These are phyloP conservation scores for Phytophthora europaea DNA, from an alignment of 352 stramenopile species.

Conservation along the genomic window DNA sequence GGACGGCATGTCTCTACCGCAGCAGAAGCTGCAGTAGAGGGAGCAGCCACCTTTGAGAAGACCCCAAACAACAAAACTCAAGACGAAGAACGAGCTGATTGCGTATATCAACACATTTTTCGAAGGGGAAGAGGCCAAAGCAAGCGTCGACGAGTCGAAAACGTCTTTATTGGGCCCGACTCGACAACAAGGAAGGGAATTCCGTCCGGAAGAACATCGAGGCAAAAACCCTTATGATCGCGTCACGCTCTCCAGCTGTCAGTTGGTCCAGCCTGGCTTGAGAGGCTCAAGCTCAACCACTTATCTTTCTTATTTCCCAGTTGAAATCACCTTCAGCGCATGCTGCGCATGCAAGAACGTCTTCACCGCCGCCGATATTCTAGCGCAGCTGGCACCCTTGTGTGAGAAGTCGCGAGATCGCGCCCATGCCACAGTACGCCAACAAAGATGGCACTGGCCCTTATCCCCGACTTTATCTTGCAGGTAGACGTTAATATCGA, in stretches of 20 bases:
- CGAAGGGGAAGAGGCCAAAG: too few species aligned
- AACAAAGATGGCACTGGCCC: not conserved
- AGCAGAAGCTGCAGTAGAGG: too few species aligned
- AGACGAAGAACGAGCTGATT: too few species aligned
- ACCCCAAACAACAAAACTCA: too few species aligned
- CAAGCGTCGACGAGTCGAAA: too few species aligned
- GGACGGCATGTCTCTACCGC: too few species aligned
- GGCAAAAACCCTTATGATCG: too few species aligned
- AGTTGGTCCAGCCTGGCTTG: not conserved
- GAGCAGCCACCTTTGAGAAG: too few species aligned
- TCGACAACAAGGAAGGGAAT: too few species aligned
- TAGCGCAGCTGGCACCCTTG: not conserved
- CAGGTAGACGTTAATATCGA: not conserved
- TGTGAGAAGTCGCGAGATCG: not conserved
- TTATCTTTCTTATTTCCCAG: not conserved
- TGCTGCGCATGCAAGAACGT: conserved; percentile 1
- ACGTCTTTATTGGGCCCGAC: too few species aligned
- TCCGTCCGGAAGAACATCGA: too few species aligned
- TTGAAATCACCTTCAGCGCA: not conserved
- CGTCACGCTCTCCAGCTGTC: not conserved
- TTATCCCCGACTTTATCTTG: not conserved
- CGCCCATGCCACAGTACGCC: not conserved
- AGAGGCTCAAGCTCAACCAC: not conserved
- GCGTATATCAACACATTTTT: too few species aligned
- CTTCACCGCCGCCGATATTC: not conserved